phyloP scores from a whole-genome alignment of 495 filamentous ascomycete genomes.

The Penicillium malachiteum region DNA sequence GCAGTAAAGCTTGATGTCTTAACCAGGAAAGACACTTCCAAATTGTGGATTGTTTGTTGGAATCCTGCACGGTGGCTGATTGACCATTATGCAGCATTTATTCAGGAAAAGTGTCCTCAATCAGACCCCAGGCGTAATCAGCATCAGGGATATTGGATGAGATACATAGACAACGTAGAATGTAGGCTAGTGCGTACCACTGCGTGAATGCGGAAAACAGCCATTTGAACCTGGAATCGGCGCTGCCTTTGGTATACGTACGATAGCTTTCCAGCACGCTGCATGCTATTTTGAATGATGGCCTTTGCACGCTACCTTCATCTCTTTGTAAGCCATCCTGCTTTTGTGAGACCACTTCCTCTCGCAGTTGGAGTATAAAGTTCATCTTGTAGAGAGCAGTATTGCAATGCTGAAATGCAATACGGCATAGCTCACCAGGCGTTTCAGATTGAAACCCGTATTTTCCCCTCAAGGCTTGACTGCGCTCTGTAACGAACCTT shows the following conservation, averaged over 20 bases:
- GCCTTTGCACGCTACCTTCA: constrained; percentile 35
- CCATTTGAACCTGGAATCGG: constrained; percentile 52
- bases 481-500: constrained; percentile 39
- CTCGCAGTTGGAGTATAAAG: constrained; percentile 30
- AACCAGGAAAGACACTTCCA: constrained; percentile 17
- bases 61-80: constrained; percentile 5
- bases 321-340: constrained; percentile 6
- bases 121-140: constrained; percentile 48
- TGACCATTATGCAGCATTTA: not conserved
- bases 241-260: constrained; percentile 37
- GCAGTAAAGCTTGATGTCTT: constrained; percentile 13
- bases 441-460: constrained; percentile 27
- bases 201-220: constrained; percentile 53
- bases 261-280: constrained; percentile 43
- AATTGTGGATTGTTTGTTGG: constrained; percentile 14
- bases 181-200: constrained; percentile 56
- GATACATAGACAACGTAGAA: constrained; percentile 45
- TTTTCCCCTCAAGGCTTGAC: constrained; percentile 34
- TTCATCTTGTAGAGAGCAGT: constrained; percentile 26
- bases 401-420: constrained; percentile 46
- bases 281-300: constrained; percentile 20
- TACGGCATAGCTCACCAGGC: constrained; percentile 42
- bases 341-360: constrained; percentile 18
- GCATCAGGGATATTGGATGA: constrained; percentile 42
- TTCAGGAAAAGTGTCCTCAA: constrained; percentile 38